Evolutionary conservation across 2,329 filamentous ascomycete genomes (phyloP), one percentile per base, ranked within the genome.

Genomic region (Colletotrichum cuscutae): DNA sequence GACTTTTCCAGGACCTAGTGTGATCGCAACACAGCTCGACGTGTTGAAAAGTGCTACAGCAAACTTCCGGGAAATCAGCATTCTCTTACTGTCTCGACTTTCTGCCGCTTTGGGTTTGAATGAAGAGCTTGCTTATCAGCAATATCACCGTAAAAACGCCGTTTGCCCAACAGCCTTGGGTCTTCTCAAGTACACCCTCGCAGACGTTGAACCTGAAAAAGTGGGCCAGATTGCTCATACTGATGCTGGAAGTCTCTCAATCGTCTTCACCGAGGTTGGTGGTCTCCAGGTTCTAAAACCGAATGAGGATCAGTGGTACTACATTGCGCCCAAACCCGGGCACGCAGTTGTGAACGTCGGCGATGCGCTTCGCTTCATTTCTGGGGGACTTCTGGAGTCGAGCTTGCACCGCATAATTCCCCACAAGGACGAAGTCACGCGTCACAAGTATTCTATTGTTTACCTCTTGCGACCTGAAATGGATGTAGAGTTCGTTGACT

Each of bases 381-480:
- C 74, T 1, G 53, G 65, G 1, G 69, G 69, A 2, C 26, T 24
- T 8, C n/a, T 77, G 13, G 70, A 71, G 6, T 77, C 76, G 0
- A 73, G 69, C n/a, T 63, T 77, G 2, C 76, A 77, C 37, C 75
- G 75, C 3, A 74, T 77, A 22, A 73, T 77, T 6, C 76, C 76
- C 15, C 76, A 72, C 5, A 71, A 71, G 8, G 74, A 76, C 42
- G 63, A 69, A 6, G 35, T 53, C 5, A 74, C 72, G 5, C 68
- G 74, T 13, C 74, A 77, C 35, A 76, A 76, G 28, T 76, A 74
- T 35, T 76, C 76, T 5, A 72, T 77, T 7, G 73, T 76, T 0
- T 77, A 77, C 37, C 72, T 77, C n/a, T 32, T 77, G 32, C 76
- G 76, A 22, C 76, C 76, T 4, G 76, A 76, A 24, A 66, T 76